Evolutionary conservation across 495 filamentous ascomycete genomes (phyloP).

Genomic region (Aspergillus indologenus): DNA sequence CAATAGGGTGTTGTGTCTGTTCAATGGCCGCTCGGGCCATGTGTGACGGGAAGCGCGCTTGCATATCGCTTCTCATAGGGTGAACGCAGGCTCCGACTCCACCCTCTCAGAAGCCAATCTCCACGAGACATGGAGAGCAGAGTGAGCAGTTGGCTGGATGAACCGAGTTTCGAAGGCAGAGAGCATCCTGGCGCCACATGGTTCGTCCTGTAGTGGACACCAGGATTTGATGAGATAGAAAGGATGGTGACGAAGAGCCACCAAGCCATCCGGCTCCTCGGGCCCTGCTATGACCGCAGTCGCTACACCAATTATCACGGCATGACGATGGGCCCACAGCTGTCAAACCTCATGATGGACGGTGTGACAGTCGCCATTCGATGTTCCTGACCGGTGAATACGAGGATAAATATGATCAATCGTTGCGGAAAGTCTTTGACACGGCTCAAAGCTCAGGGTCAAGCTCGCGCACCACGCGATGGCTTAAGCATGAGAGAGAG

Average conservation of each 20-base stretch:
- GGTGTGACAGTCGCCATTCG: conserved; percentile 17
- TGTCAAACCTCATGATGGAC: conserved; percentile 10
- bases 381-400: conserved; percentile 11
- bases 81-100: conserved; percentile 11
- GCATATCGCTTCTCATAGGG: conserved; percentile 33
- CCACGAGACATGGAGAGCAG: conserved; percentile 4
- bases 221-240: conserved; percentile 12
- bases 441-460: background rate
- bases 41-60: conserved; percentile 38
- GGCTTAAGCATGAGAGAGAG: background rate
- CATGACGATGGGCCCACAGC: background rate
- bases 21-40: conserved; percentile 2
- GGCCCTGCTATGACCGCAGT: background rate
- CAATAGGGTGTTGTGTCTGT: conserved; percentile 9
- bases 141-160: background rate
- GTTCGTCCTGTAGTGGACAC: conserved; percentile 10
- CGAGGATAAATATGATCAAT: conserved; percentile 5
- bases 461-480: background rate
- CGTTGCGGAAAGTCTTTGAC: background rate
- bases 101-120: conserved; percentile 17
- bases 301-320: background rate
- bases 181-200: conserved; percentile 18
- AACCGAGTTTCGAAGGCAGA: background rate
- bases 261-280: background rate
- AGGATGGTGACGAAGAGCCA: conserved; percentile 4